Evolutionary conservation across 1,139 yeast species (phyloP), one percentile per base, ranked within the genome.

Genomic region (Geotrichum histeridarum): DNA sequence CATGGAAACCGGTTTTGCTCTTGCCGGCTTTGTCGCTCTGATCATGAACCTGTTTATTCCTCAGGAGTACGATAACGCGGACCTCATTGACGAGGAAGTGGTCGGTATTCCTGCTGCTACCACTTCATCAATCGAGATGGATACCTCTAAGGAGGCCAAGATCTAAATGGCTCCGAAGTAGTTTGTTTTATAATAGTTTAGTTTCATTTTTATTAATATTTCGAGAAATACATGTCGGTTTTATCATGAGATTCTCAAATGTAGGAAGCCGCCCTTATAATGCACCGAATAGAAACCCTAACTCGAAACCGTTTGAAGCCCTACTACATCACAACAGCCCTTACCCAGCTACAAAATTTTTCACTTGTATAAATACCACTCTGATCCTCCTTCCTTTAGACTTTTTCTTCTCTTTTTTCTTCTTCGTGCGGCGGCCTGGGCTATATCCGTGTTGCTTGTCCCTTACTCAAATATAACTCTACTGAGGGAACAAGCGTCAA

Each of bases 1-100:
- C 51, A 81, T 87, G 86, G 93, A 87, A 69, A 86, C 95, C 22
- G 91, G 95, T 42, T 89, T 85, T 67, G 95, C 96, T 36, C 74
- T 89, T 52, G 79, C 93, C 33, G 96, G 95, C 15, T 76, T 90
- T 62, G 64, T 87, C 46, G 95, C 90, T 41, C 81, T 87, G 50
- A 70, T 87, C 46, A 73, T 88, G 58, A 89, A 89, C 73, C 72
- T 86, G 61, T 44, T 84, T 38, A 72, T 89, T 60, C 94, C 95
- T 12, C 90, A 84, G 68, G 84, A 83, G 43, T 68, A 70, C 42
- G 94, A 85, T 64, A 86, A 82, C 48, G 76, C 76, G 22, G 56
- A 53, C 37, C 31, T 45, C 15, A 30, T 50, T 37, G 55, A 53
- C 12, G 44, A 35, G 17, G 51, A 44, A 38, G 51, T 44, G 6